Evolutionary conservation across 1,284 basidiomycete genomes (phyloP), one percentile per base, ranked within the genome.

Genomic region (Cutaneotrichosporon cavernicola): DNA sequence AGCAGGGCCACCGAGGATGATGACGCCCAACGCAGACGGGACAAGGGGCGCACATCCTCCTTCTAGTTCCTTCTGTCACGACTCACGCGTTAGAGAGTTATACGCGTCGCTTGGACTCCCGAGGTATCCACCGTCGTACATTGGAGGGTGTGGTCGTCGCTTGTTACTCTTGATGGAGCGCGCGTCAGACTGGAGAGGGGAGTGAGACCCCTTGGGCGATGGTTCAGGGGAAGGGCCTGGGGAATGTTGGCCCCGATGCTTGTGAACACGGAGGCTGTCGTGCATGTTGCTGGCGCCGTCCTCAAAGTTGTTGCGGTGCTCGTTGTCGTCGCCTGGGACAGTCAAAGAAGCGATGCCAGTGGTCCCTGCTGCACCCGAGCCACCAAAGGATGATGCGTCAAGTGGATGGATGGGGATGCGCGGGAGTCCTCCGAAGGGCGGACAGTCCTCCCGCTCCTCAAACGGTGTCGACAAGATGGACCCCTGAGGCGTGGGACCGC

Each of bases 381-480:
- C 22, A 13, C 36, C 55, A 40, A 43, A 38, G 21, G 36, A 30
- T 5, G 55, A 14, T 4, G 38, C 21, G 26, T 21, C 2, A 8
- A 46, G 21, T 1, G 55, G 55, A 13, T 31, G 30, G 31, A 32
- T 30, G 30, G 51, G 51, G 14, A 56, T 56, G 22, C 1, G 5
- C 21, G 55, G 38, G 8, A 56, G 34, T 2, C 22, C 9, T 11
- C 22, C 38, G 16, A 56, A 56, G 3, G 36, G 55, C 9, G 55
- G 38, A 38, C 6, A n/a, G 13, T 43, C 13, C 2, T 53, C 51
- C 5, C 38, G 38, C 22, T 56, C 55, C 4, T 46, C 55, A 14
- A 46, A 40, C 22, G 55, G 55, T 8, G 55, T 56, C 13, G 55
- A 43, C 16, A 56, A 30, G 38, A 43, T 38, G 22, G 55, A 56